phyloP scores from a whole-genome alignment of 495 filamentous ascomycete species.

The Penicillium manginii region DNA sequence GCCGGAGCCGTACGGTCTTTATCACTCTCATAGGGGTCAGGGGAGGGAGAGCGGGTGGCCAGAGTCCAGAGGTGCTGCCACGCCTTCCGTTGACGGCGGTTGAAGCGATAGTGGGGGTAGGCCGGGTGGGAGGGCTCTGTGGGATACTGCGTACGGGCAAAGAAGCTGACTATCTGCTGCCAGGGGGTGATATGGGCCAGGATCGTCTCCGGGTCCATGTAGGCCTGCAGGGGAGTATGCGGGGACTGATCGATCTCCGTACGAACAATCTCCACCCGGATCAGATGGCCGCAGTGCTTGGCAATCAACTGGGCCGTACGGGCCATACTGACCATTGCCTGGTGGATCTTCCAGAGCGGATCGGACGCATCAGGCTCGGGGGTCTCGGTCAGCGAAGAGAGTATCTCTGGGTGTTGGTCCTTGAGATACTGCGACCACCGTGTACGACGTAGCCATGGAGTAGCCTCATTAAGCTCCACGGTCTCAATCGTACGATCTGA shows the following conservation, averaged over 20 bases:
- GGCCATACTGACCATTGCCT: too few relatives aligned
- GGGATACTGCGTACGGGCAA: background rate
- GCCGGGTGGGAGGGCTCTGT: background rate
- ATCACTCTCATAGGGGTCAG: background rate
- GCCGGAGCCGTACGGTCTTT: background rate
- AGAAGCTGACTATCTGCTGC: background rate
- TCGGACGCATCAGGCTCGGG: too few relatives aligned
- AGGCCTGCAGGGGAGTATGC: background rate
- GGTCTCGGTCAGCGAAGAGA: too few relatives aligned
- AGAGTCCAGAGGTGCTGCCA: background rate
- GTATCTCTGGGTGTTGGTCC: too few relatives aligned
- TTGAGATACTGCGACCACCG: too few relatives aligned
- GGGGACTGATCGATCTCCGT: background rate
- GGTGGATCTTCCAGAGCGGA: too few relatives aligned
- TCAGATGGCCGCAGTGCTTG: too few relatives aligned
- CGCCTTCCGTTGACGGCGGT: background rate
- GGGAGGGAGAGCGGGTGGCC: background rate
- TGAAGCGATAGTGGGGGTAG: background rate
- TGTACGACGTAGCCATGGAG: too few relatives aligned
- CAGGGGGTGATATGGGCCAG: background rate
- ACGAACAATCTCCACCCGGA: too few relatives aligned
- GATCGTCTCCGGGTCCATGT: background rate
- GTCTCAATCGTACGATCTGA: too few relatives aligned
- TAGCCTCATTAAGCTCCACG: too few relatives aligned
- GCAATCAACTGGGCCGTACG: too few relatives aligned